Base-by-base conservation (phyloP, 1,139 yeast species). In the Yamadazyma sp. region DNA sequence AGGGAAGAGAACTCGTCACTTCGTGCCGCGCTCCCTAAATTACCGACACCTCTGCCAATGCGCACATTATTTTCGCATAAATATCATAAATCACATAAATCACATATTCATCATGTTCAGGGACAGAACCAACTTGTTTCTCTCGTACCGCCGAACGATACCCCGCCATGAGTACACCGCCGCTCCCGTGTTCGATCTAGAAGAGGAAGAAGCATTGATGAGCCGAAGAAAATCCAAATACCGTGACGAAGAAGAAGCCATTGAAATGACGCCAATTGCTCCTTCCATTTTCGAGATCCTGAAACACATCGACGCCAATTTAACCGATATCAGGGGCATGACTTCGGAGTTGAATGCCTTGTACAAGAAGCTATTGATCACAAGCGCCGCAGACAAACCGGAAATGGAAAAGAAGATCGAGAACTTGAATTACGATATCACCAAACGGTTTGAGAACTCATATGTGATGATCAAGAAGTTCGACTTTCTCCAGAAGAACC, bases 311-410 rank as follows among this genome's bases (percentile, higher is more conserved):
- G 95, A 89, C 56, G 76, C 69, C 23, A 65, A 76, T 42, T 61
- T 90, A 31, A 58, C 48, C 1, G 66, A 66, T 15, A 73, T 85
- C 39, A 72, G 74, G 41, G 47, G 53, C 29, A 65, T 80, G 51
- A 73, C 82, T 45, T 67, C 70, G 43, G 76, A 73, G 42, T 69
- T 92, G 51, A 82, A 80, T 39, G 72, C 76, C 25, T 60, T 88
- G 34, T 94, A 94, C 58, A 83, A 86, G 57, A 85, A 83, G 60
- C 85, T 90, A 48, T 72, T 92, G 21, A 74, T 92, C 34, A 96
- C 96, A 2, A 92, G 92, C 29, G 86, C 89, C 54, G 82, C 77
- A 47, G 97, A 90, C 56, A 75, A 86, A 46, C 73, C 80, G 2
- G 70, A 72, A 16, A 81, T 80, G 47, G 87, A 83, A 46, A 77